Base-by-base conservation (phyloP, 331 rosid genomes). In the Pyracantha coccinea region DNA sequence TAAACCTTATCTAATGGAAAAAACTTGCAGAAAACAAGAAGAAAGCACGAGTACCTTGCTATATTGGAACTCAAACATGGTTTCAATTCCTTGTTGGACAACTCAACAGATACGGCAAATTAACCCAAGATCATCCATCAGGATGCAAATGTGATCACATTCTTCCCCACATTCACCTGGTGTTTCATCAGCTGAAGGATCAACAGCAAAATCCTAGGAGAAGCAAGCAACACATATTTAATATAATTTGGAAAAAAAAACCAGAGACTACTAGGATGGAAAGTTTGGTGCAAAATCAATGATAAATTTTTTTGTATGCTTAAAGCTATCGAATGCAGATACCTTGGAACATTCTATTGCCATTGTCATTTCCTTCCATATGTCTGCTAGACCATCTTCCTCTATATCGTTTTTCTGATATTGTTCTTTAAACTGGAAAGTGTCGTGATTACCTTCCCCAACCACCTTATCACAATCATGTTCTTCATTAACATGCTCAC, bases 331-430 rank as follows among this genome's bases (percentile, higher is more conserved):
- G 16, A 47, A 15, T 47, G 59, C 41, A 4, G 58, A 15, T 69
- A 69, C 74, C 76, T 72, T 57, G 76, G 76, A 59, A 72, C 50
- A 55, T 57, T 71, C 66, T 57, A 55, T 16, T 71, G 65, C 65
- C 65, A n/a, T 32, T 19, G 75, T 3, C 75, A 71, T 71, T 47
- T 53, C 75, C 1, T 29, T 32, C 75, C 75, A 71, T 12, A 35
- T 38, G 23, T 14, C 75, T 71, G 47, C 23, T 17, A 71, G 65
- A 71, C 31, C 75, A 33, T 31, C 75, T 17, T n/a, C 65, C 31
- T 29, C 75, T 2, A 13, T 19, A 53, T 20, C 12, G 14, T 28
- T 71, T n/a, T 2, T 20, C 31, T 29, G 8, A 54, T 71, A 19
- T 8, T 33, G 25, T 66, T 66, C 70, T 35, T 66, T 29, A 24